Evolutionary conservation across 1,284 basidiomycete genomes (phyloP).

Genomic region (Trametes pubescens): DNA sequence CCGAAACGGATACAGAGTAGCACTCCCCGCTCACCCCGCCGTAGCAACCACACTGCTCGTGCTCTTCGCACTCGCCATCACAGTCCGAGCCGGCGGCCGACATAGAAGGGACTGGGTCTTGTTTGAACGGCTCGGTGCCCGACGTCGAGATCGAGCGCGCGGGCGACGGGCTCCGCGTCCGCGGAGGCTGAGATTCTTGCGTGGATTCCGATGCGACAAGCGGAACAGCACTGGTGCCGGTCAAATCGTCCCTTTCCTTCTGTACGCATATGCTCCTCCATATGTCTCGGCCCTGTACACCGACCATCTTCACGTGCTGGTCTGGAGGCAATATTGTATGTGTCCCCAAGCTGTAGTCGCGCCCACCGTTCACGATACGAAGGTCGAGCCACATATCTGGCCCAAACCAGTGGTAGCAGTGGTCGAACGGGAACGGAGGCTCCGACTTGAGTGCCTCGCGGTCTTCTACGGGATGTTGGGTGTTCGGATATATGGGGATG

Average conservation of each 20-base stretch:
- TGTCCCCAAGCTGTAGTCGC: not conserved
- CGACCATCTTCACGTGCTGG: conserved; percentile 2
- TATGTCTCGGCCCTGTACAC: not conserved
- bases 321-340: not conserved
- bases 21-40: not conserved
- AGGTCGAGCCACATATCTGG: conserved; percentile 8
- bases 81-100: not conserved
- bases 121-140: too few relatives aligned
- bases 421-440: conserved; percentile 17
- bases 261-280: not conserved
- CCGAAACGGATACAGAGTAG: not conserved
- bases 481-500: conserved; percentile 11
- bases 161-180: too few relatives aligned
- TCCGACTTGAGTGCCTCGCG: not conserved
- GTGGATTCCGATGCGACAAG: too few relatives aligned
- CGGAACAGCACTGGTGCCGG: not conserved
- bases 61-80: not conserved
- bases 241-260: not conserved
- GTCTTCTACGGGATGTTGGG: not conserved
- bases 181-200: too few relatives aligned
- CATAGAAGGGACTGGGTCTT: not conserved
- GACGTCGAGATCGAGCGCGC: too few relatives aligned
- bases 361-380: conserved; percentile 9
- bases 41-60: not conserved
- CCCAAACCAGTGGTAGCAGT: conserved; percentile 25